Evolutionary conservation across 805 yeast genomes (phyloP).

Genomic region (Ogataea philodendri): DNA sequence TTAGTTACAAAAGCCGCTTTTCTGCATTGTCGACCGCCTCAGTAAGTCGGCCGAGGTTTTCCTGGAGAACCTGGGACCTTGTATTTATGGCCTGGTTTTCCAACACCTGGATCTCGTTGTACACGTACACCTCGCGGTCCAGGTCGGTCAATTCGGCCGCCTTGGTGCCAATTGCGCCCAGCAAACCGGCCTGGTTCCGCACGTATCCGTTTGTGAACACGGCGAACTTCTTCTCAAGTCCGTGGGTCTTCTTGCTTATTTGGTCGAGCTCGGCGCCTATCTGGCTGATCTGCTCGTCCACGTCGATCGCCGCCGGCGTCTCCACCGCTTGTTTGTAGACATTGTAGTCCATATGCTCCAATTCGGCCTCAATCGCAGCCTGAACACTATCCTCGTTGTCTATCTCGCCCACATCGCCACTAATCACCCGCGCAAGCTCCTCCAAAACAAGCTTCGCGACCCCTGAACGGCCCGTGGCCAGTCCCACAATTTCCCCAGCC

Average conservation of each 20-base stretch:
- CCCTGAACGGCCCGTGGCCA: background rate
- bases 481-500: background rate
- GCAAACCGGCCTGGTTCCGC: conserved; percentile 25
- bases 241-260: conserved; percentile 24
- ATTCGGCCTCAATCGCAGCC: conserved; percentile 6
- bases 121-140: conserved; percentile 12
- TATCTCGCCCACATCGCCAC: conserved; percentile 1
- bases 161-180: conserved; percentile 13
- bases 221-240: conserved; percentile 32
- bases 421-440: conserved; percentile 6
- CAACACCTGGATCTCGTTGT: conserved; percentile 7
- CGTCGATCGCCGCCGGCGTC: conserved; percentile 14
- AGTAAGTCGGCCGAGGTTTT: conserved; percentile 13
- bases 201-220: conserved; percentile 35
- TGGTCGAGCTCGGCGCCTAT: conserved; percentile 15
- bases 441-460: conserved; percentile 9
- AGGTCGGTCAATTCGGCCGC: conserved; percentile 10
- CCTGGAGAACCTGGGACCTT: conserved; percentile 11
- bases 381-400: conserved; percentile 4
- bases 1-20: too few species aligned
- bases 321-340: conserved; percentile 11
- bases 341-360: conserved; percentile 4
- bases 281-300: conserved; percentile 11
- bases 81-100: conserved; percentile 14
- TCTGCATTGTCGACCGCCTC: conserved; percentile 7